Evolutionary conservation across 2,329 filamentous ascomycete species (phyloP).

Genomic region (Claviceps spartinae): DNA sequence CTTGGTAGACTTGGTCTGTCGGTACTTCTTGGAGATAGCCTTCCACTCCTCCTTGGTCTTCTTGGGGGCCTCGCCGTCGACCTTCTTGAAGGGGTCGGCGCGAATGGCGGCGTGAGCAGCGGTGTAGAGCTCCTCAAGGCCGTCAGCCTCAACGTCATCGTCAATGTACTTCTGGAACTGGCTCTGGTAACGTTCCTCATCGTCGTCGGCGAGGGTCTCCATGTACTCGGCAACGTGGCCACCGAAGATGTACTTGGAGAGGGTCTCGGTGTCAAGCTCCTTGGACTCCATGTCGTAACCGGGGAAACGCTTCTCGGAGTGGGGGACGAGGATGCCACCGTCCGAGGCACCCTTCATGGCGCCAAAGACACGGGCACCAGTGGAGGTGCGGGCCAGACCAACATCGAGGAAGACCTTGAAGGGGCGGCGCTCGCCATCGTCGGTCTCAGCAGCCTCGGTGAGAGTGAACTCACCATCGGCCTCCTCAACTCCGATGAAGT

Average conservation of each 20-base stretch:
- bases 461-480: constrained; percentile 89
- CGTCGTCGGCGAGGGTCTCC: constrained; percentile 98
- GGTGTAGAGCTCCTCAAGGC: constrained; percentile 89
- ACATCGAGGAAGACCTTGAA: constrained; percentile 99
- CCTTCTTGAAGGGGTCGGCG: constrained; percentile 96
- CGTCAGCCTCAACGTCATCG: constrained; percentile 90
- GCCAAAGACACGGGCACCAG: constrained; percentile 96
- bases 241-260: constrained; percentile 98
- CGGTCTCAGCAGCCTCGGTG: constrained; percentile 84
- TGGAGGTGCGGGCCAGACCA: constrained; percentile 92
- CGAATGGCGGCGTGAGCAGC: constrained; percentile 96
- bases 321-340: constrained; percentile 90
- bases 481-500: constrained; percentile 94
- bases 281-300: constrained; percentile 94
- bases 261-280: constrained; percentile 92
- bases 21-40: constrained; percentile 87
- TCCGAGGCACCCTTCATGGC: constrained; percentile 99
- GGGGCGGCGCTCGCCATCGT: constrained; percentile 86
- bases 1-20: constrained; percentile 61
- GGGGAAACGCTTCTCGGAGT: constrained; percentile 99
- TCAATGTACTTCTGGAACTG: constrained; percentile 99
- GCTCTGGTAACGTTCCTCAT: constrained; percentile 98
- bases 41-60: constrained; percentile 98
- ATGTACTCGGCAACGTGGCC: constrained; percentile 99
- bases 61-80: constrained; percentile 58